Base-by-base conservation (phyloP, 78 protist genomes). In the Speleostelium caveatum region DNA sequence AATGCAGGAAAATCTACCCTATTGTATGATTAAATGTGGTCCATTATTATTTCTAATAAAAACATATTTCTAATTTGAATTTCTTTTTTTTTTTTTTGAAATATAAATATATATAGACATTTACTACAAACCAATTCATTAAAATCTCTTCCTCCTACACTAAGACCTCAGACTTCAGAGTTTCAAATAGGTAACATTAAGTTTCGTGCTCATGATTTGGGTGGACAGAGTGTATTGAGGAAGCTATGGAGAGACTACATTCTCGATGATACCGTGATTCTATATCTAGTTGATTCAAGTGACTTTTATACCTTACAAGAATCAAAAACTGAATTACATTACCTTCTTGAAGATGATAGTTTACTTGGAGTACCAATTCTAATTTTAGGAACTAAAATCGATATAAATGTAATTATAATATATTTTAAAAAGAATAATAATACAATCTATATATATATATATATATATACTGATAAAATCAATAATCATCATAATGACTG, bases 1-100 rank as follows among this genome's bases (percentile, higher is more conserved):
- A 83, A 83, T 83, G 90, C 90, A 16, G 90, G 90, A 21, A 83
- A 83, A 38, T 63, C 87, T 39, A 77, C 87, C 4, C 60, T 77
- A 49, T 45, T 77, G 86, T 62, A n/a, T n/a, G n/a, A n/a, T n/a
- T n/a, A n/a, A n/a, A 76, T 35, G 61, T 61, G 6, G 6, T 26
- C 1, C 39, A 30, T 6, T 24, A 71, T 51, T 26, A 21, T 16
- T 45, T 75, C 24, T 32, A 0, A 30, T 24, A 17, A 12, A 60
- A 10, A 67, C 16, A 35, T n/a, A n/a, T 19, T n/a, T 5, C 5
- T 5, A 58, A 58, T 58, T 6, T 32, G 0, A 32, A 39, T 53
- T 28, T 12, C 32, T 12, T 7, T 26, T 51, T 10, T 61, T 61
- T 6, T 61, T 14, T 61, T 41, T 32, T 45, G 8, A 21, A 12